Evolutionary conservation across 2,329 filamentous ascomycete genomes (phyloP).

Genomic region (Zymoseptoria passerinii): DNA sequence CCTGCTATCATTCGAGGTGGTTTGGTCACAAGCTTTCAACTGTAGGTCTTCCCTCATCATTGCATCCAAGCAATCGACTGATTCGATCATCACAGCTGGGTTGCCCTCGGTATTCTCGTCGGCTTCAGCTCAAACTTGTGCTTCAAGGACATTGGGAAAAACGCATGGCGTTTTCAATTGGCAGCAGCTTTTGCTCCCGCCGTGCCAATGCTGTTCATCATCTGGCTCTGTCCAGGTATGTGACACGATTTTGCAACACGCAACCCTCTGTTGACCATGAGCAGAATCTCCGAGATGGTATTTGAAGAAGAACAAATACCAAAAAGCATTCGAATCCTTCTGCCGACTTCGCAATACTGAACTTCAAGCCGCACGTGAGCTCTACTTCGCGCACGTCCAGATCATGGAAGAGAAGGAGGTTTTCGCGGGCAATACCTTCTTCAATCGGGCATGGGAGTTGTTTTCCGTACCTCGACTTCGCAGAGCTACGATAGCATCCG

Average conservation of each 20-base stretch:
- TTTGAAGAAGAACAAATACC: constrained; percentile 18
- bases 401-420: constrained; percentile 21
- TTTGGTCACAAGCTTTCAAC: constrained; percentile 29
- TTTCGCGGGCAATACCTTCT: constrained; percentile 6
- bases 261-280: neutral
- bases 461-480: constrained; percentile 21
- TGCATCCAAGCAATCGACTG: constrained; percentile 54
- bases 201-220: constrained; percentile 48
- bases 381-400: constrained; percentile 23
- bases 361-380: constrained; percentile 26
- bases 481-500: constrained; percentile 17
- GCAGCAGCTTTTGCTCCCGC: constrained; percentile 59
- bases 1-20: constrained; percentile 39
- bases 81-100: constrained; percentile 39
- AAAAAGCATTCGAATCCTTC: constrained; percentile 39
- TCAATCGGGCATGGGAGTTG: constrained; percentile 12
- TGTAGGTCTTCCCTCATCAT: constrained; percentile 43
- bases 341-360: constrained; percentile 24
- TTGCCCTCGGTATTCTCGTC: constrained; percentile 54
- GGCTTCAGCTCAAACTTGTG: constrained; percentile 53
- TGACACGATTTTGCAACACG: too few relatives aligned
- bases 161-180: constrained; percentile 54
- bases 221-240: constrained; percentile 39
- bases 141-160: constrained; percentile 45
- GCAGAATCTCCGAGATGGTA: constrained; percentile 23